Evolutionary conservation across 306 rosid genomes (phyloP), one percentile per base, ranked within the genome.

Genomic region (Amphicarpaea edgeworthii): DNA sequence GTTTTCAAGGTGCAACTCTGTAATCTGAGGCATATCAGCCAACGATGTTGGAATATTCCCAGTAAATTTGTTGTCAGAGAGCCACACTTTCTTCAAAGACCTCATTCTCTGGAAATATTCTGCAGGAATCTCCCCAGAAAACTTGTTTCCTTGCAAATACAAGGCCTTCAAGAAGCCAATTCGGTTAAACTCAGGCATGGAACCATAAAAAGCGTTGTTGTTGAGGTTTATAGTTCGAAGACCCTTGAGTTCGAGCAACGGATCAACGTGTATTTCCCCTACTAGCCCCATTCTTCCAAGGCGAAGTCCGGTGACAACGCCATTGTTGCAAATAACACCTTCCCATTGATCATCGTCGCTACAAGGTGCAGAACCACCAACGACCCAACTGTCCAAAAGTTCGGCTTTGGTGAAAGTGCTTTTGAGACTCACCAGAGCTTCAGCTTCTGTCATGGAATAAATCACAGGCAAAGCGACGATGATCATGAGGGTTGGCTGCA

Each of bases 71-170:
- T 94, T 93, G 20, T 84, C 45, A 7, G 85, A 73, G 3, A 93
- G 85, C 87, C 84, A 89, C 14, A 94, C 14, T 75, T 87, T 94
- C 87, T 85, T 94, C 81, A 94, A 55, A 32, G 90, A 90, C 21
- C 63, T 77, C 93, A 94, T 88, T 6, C 73, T 38, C 8, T 46
- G 62, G 43, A 93, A 94, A 17, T 75, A 87, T 14, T 87, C 90
- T 1, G 23, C 5, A 6, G 89, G 88, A 65, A 94, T 90, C 7
- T 82, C 88, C 32, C 96, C 96, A 0, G 97, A 88, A 46, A 94
- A 94, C 19, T 73, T 85, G 68, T 94, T 94, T 5, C 77, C 69
- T 6, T 93, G 78, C 49, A 94, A 79, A 83, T 80, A 91, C 8
- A 93, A 5, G 3, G 86, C 88, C 50, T 68, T 91, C 64, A 93